Evolutionary conservation across 768 basidiomycete genomes (phyloP), one percentile per base, ranked within the genome.

Genomic region (Boletales sp.): DNA sequence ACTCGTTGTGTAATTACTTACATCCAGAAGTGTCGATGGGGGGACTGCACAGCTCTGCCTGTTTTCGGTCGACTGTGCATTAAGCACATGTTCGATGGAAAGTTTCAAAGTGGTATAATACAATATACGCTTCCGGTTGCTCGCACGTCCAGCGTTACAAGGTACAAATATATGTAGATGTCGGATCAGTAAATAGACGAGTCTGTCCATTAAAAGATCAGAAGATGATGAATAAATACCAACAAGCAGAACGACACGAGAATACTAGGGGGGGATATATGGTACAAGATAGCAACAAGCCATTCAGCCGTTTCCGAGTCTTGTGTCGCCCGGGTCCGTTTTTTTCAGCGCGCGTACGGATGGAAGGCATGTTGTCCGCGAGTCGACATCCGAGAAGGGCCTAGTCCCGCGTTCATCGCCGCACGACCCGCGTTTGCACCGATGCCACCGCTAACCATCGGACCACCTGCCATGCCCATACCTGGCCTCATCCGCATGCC

Each of bases 291-390:
- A 53, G 39, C 51, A 38, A 27, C 5, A n/a, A 19, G 19, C 18
- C 15, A 24, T 5, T 3, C 24, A 24, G 24, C 24, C 24, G 24
- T 24, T 24, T 24, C 24, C 24, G 24, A 24, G 24, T 24, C 24
- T 24, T 24, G 24, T 3, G 24, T 24, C 24, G 24, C 24, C 24
- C 24, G 24, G 24, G 32, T 34, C 12, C 10, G 32, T 10, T 5
- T 38, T 48, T 66, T 69, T n/a, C n/a, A 83, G 58, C 82, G 74
- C 47, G 81, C 73, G 61, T 84, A 84, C n/a, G 82, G 82, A 66
- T 84, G 82, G 66, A 81, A 84, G 50, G 72, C 74, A 55, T 81
- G 79, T 53, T 82, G 80, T 50, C 82, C 82, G 18, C 80, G 74
- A 24, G 57, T 74, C 47, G 69, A 73, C 64, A 73, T 71, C 8